These are phyloP conservation scores for Solidago caesia DNA, from an alignment of 129 eudicot species.

Conservation along the genomic window DNA sequence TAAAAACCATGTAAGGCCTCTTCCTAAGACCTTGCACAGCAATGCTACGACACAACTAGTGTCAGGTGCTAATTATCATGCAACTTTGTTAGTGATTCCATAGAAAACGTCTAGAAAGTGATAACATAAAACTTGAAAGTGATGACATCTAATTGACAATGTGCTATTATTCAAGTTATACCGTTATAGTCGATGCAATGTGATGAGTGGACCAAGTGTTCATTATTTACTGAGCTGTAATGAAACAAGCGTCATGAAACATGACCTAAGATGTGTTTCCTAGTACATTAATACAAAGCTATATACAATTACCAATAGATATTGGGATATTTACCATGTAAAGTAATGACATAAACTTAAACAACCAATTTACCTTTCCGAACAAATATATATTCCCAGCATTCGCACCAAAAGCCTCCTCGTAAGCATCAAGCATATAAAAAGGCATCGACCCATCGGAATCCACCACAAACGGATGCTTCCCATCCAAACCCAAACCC, in stretches of 20 bases:
- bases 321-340: background rate
- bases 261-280: slow-evolving; percentile 1
- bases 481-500: slow-evolving; percentile 43
- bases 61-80: background rate
- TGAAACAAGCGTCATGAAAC: slow-evolving; percentile 3
- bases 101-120: background rate
- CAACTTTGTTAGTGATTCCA: background rate
- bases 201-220: background rate
- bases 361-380: slow-evolving; percentile 70
- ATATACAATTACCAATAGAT: background rate
- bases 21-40: background rate
- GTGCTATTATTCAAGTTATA: background rate
- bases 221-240: background rate
- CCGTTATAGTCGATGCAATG: background rate
- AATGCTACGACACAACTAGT: background rate
- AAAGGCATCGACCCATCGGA: slow-evolving; percentile 82
- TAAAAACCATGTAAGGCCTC: slow-evolving; percentile 8
- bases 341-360: slow-evolving; percentile 1
- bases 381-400: slow-evolving; percentile 83
- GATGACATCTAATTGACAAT: background rate
- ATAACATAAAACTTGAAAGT: slow-evolving; percentile 5
- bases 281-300: background rate
- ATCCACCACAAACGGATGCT: slow-evolving; percentile 64
- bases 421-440: slow-evolving; percentile 85
- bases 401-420: slow-evolving; percentile 73